A percentile compares a stretch with the other conserved stretches of the same genome.
Evolutionary conservation across 257 asterid genomes (phyloP).

Genomic region (Gentiana macrophylla): DNA sequence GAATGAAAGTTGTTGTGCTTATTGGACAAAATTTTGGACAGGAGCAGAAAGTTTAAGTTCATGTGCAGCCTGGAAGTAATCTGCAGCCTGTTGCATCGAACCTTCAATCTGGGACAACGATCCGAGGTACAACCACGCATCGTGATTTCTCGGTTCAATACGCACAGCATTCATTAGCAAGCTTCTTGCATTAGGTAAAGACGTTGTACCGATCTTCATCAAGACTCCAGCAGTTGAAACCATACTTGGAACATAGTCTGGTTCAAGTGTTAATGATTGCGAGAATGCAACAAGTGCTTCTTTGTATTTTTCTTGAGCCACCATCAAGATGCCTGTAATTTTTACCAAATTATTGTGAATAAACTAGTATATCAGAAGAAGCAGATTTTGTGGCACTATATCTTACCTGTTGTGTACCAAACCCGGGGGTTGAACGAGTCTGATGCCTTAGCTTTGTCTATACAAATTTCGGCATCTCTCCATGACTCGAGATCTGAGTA

Average conservation of each 20-base stretch:
- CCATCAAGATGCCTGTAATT: constrained; percentile 40
- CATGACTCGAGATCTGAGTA: constrained; percentile 52
- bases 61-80: constrained; percentile 83
- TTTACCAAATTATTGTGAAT: constrained; percentile 5
- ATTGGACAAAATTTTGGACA: constrained; percentile 37
- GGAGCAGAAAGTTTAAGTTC: constrained; percentile 82
- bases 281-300: constrained; percentile 65
- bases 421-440: constrained; percentile 39
- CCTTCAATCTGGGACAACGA: constrained; percentile 59
- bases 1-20: no score
- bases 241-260: constrained; percentile 70
- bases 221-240: constrained; percentile 58
- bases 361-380: neutral
- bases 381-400: neutral
- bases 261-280: constrained; percentile 55
- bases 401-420: constrained; percentile 73
- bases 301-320: constrained; percentile 36
- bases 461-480: constrained; percentile 56
- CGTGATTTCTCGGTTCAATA: constrained; percentile 66
- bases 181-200: constrained; percentile 60
- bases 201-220: constrained; percentile 34
- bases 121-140: constrained; percentile 73
- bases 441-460: constrained; percentile 41
- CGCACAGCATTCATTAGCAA: constrained; percentile 71
- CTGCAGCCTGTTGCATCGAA: constrained; percentile 57